Conservation (phyloP, 495 filamentous ascomycete species). For the Penicillium pulvis region DNA sequence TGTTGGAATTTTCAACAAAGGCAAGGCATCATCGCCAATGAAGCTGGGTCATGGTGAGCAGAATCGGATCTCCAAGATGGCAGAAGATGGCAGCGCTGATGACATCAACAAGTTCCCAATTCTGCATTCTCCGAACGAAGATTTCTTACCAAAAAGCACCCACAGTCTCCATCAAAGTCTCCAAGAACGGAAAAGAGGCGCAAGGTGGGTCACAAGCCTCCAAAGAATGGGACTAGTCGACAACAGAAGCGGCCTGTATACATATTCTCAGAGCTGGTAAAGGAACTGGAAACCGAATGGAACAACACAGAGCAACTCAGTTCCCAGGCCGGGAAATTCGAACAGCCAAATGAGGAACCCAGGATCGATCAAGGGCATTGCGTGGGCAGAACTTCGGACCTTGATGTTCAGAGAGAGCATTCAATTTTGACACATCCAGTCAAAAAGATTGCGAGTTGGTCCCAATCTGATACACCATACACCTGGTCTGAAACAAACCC, state of each 20-base stretch:
- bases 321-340: not conserved
- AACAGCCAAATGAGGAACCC: not conserved
- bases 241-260: not conserved
- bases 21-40: constrained; percentile 62
- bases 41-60: constrained; percentile 42
- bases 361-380: not conserved
- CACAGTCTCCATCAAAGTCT: not conserved
- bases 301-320: not conserved
- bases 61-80: not conserved
- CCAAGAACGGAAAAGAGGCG: not conserved
- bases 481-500: constrained; percentile 18
- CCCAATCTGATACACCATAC: constrained; percentile 17
- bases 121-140: not conserved
- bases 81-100: not conserved
- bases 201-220: not conserved
- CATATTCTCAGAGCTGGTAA: not conserved
- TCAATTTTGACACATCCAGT: not conserved
- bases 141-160: not conserved
- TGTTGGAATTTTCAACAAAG: constrained; percentile 71
- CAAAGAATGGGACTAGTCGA: not conserved
- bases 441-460: not conserved
- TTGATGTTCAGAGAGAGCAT: not conserved
- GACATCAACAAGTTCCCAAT: not conserved
- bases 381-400: not conserved
- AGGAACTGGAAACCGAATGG: not conserved